Percentiles rank a stretch among this genome's conserved stretches.
Evolutionary conservation across 2,329 filamentous ascomycete species (phyloP).

Genomic region (Neopestalotiopsis sp.): DNA sequence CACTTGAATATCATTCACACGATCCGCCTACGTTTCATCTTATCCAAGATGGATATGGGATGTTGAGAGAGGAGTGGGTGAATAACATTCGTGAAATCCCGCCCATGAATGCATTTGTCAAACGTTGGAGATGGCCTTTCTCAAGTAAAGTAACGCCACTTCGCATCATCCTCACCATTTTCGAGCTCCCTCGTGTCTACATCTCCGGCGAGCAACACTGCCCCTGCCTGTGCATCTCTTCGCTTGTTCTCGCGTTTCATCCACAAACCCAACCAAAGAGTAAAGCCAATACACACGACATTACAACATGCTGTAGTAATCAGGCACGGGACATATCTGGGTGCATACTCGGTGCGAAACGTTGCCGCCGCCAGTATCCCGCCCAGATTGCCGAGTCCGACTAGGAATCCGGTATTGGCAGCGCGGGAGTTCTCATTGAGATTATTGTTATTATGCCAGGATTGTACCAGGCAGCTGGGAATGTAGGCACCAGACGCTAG

Average conservation of each 20-base stretch:
- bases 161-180: constrained; percentile 3
- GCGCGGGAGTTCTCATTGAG: constrained; percentile 53
- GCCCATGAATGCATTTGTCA: too few relatives aligned
- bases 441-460: constrained; percentile 59
- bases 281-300: constrained; percentile 44
- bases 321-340: constrained; percentile 52
- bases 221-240: constrained; percentile 39
- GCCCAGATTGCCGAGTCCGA: constrained; percentile 48
- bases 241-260: constrained; percentile 49
- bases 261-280: constrained; percentile 45
- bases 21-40: too few relatives aligned
- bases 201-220: constrained; percentile 2
- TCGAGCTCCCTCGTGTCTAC: constrained; percentile 12
- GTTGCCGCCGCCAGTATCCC: constrained; percentile 42
- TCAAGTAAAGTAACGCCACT: constrained; percentile 17
- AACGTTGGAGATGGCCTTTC: background rate
- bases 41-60: too few relatives aligned
- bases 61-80: too few relatives aligned
- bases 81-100: too few relatives aligned
- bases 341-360: constrained; percentile 52
- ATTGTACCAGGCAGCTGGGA: constrained; percentile 50
- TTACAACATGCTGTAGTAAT: constrained; percentile 46
- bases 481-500: constrained; percentile 51
- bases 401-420: constrained; percentile 51
- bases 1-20: too few relatives aligned